Base-by-base conservation (phyloP, 2,329 filamentous ascomycete genomes). In the Aspergillus vadensis region DNA sequence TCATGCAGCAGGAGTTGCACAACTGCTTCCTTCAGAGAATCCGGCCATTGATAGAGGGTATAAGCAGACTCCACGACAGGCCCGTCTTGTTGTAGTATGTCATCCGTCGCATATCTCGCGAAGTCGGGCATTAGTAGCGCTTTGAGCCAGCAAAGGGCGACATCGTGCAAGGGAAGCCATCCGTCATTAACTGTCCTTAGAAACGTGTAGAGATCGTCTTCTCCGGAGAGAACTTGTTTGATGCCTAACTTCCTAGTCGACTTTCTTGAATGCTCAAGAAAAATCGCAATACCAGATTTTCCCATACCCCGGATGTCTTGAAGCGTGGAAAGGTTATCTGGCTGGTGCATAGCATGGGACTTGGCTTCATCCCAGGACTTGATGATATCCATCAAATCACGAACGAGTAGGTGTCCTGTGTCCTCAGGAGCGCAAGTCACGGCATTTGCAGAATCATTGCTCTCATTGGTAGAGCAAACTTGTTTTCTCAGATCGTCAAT, bases 221-320 rank as follows among this genome's bases (percentile, higher is more conserved):
- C 71, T 41, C 75, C 77, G 17, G 71, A 69, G 17, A 83, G 69
- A n/a, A 72, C 60, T 25, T 77, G 73, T 25, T 77, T 79, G 5
- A 70, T 65, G 25, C 74, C 72, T 1, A 73, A 67, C 59, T 79
- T 80, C 38, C 77, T 77, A 30, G 68, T 72, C 43, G 74, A 71
- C 59, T 80, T 77, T 57, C 81, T 83, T 2, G 83, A 82, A 66
- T 85, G 82, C 43, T 85, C 83, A n/a, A 85, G 74, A 60, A 86
- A 86, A 5, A 84, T 79, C 55, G 82, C 80, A 49, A 86, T 66
- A 1, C 83, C 83, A 47, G 81, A 77, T 53, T 73, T 76, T 60
- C 74, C 75, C 62, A 77, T 78, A 50, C 82, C 80, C 57, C 78
- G 76, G 12, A 83, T 79, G 27, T 80, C 81, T 10, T 80, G 78